These are phyloP conservation scores for Nigrospora osmanthi DNA, from an alignment of 2,329 filamentous ascomycete species.

Conservation along the genomic window DNA sequence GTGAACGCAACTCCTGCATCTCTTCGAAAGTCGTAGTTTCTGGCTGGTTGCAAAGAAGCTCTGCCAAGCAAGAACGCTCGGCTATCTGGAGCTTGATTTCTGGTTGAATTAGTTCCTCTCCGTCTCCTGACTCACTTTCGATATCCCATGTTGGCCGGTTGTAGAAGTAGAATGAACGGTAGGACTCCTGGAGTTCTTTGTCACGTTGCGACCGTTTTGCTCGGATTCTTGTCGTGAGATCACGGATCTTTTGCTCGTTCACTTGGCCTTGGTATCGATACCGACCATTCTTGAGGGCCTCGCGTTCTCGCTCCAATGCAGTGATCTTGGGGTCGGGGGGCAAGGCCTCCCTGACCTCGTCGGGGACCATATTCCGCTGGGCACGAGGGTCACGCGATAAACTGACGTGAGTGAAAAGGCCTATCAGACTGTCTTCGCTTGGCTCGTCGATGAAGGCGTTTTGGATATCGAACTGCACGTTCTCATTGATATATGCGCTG, in stretches of 20 bases:
- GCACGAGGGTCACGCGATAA: slow-evolving; percentile 17
- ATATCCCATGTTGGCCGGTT: slow-evolving; percentile 18
- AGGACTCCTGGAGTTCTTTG: slow-evolving; percentile 11
- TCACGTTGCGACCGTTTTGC: slow-evolving; percentile 10
- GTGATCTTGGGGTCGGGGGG: slow-evolving; percentile 16
- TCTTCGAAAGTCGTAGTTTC: slow-evolving; percentile 4
- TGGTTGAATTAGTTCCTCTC: slow-evolving; percentile 7
- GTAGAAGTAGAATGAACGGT: slow-evolving; percentile 19
- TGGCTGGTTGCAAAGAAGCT: slow-evolving; percentile 8
- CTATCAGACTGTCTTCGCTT: slow-evolving; percentile 11
- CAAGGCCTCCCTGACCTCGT: slow-evolving; percentile 17
- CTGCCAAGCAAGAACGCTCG: slow-evolving; percentile 8
- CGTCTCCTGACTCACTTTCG: slow-evolving; percentile 10
- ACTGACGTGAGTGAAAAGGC: slow-evolving; percentile 14
- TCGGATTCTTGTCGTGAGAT: slow-evolving; percentile 3
- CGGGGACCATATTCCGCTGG: slow-evolving; percentile 18
- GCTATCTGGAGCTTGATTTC: slow-evolving; percentile 8
- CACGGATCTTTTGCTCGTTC: slow-evolving; percentile 13
- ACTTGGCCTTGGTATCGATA: slow-evolving; percentile 12
- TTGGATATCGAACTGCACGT: slow-evolving; percentile 17
- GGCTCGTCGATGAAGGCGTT: slow-evolving; percentile 18
- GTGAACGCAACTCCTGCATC: slow-evolving; percentile 5
- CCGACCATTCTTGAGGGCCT: slow-evolving; percentile 12
- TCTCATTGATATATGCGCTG: slow-evolving; percentile 20
- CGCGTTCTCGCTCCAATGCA: slow-evolving; percentile 10